Percentiles rank a stretch among this genome's conserved stretches.
These are phyloP conservation scores for Hanseniaspora meyeri DNA, from an alignment of 805 yeast species.

Conservation along the genomic window DNA sequence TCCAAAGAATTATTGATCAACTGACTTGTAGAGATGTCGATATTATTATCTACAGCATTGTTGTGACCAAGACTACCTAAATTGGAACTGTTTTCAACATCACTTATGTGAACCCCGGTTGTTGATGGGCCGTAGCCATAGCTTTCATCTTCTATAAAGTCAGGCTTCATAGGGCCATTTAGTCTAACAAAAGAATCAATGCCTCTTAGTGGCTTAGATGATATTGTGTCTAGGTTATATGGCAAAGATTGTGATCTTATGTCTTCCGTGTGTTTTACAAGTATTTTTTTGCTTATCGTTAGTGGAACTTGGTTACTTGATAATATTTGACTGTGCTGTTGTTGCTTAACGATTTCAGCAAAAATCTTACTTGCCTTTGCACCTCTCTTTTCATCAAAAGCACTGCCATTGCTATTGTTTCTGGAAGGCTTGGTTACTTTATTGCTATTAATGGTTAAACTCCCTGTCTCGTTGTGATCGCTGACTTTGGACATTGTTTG, in stretches of 20 bases:
- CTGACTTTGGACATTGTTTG: conserved; percentile 4
- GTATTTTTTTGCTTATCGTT: not conserved
- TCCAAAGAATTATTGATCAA: not conserved
- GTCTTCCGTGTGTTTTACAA: conserved; percentile 1
- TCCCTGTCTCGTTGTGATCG: not conserved
- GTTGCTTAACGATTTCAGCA: conserved; percentile 2
- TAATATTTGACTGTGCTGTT: not conserved
- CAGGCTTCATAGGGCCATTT: not conserved
- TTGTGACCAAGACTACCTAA: not conserved
- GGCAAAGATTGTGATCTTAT: conserved; percentile 5
- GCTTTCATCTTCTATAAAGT: not conserved
- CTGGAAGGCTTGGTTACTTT: not conserved
- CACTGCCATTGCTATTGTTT: not conserved
- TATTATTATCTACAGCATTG: not conserved
- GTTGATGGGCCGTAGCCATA: not conserved
- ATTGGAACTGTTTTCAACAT: not conserved
- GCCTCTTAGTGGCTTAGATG: not conserved
- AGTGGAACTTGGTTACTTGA: not conserved
- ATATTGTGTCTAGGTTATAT: not conserved
- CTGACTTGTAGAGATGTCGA: not conserved
- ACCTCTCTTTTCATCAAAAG: conserved; percentile 4
- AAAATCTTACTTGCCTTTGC: conserved; percentile 3
- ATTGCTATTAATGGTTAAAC: not conserved
- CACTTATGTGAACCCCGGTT: not conserved
- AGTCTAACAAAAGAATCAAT: not conserved